Evolutionary conservation across 225 moss, liverwort and hornwort genomes (phyloP).

Genomic region (Polytrichum formosum): DNA sequence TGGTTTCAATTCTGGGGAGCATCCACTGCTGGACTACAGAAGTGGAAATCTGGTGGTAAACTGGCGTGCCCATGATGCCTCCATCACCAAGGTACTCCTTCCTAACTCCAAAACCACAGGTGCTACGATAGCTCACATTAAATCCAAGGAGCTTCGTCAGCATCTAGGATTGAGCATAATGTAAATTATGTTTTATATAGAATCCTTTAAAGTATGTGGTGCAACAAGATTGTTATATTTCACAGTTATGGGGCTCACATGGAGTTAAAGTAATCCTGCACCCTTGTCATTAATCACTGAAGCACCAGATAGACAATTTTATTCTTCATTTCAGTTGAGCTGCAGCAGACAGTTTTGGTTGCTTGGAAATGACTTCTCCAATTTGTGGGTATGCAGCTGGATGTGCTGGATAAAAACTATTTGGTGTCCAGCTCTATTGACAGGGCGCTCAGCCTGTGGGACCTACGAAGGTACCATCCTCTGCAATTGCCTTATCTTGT

Average conservation of each 20-base stretch:
- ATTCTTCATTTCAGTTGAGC: neutral
- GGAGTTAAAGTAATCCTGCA: too few relatives aligned
- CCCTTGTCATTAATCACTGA: too few relatives aligned
- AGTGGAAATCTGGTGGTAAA: conserved; percentile 66
- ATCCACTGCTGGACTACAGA: conserved; percentile 66
- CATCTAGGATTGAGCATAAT: too few relatives aligned
- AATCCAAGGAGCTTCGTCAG: too few relatives aligned
- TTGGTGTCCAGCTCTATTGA: conserved; percentile 77
- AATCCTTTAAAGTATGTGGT: too few relatives aligned
- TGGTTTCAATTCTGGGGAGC: conserved; percentile 73
- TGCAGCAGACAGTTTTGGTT: neutral
- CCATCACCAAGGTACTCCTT: conserved; percentile 65
- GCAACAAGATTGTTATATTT: too few relatives aligned
- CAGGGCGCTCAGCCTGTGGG: conserved; percentile 76
- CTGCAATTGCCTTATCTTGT: neutral
- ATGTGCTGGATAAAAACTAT: conserved; percentile 62
- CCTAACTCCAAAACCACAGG: too few relatives aligned
- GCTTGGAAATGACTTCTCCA: neutral
- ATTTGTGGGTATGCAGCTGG: conserved; percentile 48
- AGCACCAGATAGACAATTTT: neutral
- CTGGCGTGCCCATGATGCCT: conserved; percentile 78
- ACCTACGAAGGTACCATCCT: conserved; percentile 63
- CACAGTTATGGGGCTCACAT: too few relatives aligned
- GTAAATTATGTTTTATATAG: too few relatives aligned
- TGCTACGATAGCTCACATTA: too few relatives aligned